phyloP scores from a whole-genome alignment of 2,329 filamentous ascomycete species.

The Colletotrichum sp. region DNA sequence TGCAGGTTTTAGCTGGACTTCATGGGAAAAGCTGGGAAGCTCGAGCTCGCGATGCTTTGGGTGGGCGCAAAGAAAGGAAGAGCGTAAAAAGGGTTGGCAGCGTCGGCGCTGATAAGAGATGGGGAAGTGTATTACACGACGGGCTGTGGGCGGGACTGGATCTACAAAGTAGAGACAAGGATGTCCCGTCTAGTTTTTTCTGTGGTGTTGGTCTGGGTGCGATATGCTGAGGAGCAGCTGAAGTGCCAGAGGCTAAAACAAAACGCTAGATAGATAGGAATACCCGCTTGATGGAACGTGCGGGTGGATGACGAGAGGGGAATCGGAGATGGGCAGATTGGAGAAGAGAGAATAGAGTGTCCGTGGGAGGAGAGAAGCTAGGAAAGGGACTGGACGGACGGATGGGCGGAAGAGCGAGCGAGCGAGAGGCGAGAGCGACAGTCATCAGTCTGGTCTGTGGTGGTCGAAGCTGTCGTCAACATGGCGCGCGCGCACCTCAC shows the following conservation, averaged over 20 bases:
- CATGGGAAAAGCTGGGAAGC: constrained; percentile 12
- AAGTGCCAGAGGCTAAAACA: not conserved
- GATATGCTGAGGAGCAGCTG: not conserved
- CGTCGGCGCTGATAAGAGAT: constrained; percentile 12
- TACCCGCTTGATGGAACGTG: not conserved
- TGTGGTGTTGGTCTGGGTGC: not conserved
- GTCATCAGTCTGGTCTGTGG: not conserved
- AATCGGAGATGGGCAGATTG: not conserved
- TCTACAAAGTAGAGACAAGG: constrained; percentile 14
- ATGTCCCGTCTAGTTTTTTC: constrained; percentile 14
- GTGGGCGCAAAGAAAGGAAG: not conserved
- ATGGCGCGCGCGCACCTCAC: constrained; percentile 1
- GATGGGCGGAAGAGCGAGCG: not conserved
- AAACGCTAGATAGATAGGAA: not conserved
- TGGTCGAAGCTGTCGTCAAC: constrained; percentile 19
- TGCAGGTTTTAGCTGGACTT: constrained; percentile 1
- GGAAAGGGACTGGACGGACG: not conserved
- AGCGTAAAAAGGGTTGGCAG: not conserved
- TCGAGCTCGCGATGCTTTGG: not conserved
- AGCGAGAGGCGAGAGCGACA: not conserved
- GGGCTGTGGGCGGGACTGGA: constrained; percentile 4
- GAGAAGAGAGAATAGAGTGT: not conserved
- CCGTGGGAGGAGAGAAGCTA: not conserved
- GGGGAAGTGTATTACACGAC: constrained; percentile 11
- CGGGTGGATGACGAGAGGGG: not conserved